Conservation (phyloP, 1,139 yeast species). For the Pichia sp. region DNA sequence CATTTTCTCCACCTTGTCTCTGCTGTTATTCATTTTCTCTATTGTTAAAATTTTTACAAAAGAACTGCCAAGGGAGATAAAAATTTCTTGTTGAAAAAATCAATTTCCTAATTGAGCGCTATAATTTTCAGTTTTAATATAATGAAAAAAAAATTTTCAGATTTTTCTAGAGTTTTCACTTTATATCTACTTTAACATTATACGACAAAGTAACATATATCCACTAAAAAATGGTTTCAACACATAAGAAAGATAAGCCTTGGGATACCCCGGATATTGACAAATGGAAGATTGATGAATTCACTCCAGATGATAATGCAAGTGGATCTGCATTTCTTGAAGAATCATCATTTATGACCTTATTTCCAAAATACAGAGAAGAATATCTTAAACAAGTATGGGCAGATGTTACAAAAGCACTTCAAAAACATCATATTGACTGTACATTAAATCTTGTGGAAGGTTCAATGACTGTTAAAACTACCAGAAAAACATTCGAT, state of each 20-base stretch:
- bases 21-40: neutral
- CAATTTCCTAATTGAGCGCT: neutral
- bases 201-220: neutral
- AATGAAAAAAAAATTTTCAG: slow-evolving; percentile 1
- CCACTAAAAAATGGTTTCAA: slow-evolving; percentile 61
- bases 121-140: neutral
- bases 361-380: slow-evolving; percentile 96
- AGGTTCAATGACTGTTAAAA: slow-evolving; percentile 95
- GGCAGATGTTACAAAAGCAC: slow-evolving; percentile 83
- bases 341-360: slow-evolving; percentile 89
- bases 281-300: slow-evolving; percentile 87
- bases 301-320: slow-evolving; percentile 81
- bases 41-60: neutral
- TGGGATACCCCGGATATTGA: slow-evolving; percentile 97
- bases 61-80: neutral
- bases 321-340: slow-evolving; percentile 86
- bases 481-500: slow-evolving; percentile 91
- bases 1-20: neutral
- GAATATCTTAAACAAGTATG: slow-evolving; percentile 81
- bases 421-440: slow-evolving; percentile 66
- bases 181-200: neutral
- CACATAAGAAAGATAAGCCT: slow-evolving; percentile 91
- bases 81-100: neutral
- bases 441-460: slow-evolving; percentile 88
- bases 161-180: neutral